Conservation (phyloP, 179 eudicot genomes). For the Spergularia azorica region DNA sequence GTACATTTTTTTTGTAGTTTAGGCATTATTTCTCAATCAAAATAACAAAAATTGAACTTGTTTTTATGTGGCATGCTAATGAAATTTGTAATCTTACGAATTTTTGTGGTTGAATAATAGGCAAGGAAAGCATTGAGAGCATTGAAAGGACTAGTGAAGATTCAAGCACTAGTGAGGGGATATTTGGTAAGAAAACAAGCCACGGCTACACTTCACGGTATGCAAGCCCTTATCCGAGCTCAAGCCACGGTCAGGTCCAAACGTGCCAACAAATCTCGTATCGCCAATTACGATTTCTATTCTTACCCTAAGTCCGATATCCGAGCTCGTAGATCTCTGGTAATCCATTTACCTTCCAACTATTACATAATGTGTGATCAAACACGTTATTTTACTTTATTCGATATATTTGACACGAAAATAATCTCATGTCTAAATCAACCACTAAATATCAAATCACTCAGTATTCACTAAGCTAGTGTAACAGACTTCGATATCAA, state of each 20-base stretch:
- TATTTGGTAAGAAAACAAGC: constrained; percentile 85
- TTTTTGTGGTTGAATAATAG: constrained; percentile 30
- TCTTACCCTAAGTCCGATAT: constrained; percentile 15
- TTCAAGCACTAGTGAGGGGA: constrained; percentile 90
- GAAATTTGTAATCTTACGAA: neutral
- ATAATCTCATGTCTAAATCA: too few relatives aligned
- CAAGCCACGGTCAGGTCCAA: constrained; percentile 72
- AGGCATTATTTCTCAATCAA: neutral
- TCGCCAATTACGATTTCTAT: constrained; percentile 23
- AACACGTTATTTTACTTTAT: too few relatives aligned
- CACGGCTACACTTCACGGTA: constrained; percentile 71
- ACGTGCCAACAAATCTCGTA: constrained; percentile 36
- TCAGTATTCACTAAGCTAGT: too few relatives aligned
- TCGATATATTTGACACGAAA: too few relatives aligned
- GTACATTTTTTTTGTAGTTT: too few relatives aligned
- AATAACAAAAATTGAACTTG: neutral
- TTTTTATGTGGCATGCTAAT: neutral
- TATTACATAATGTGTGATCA: too few relatives aligned
- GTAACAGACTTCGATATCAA: too few relatives aligned
- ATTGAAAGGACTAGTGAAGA: constrained; percentile 82
- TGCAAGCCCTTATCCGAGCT: constrained; percentile 88
- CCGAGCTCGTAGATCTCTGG: constrained; percentile 46
- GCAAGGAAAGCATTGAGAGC: constrained; percentile 89
- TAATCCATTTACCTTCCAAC: constrained; percentile 22
- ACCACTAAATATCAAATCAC: too few relatives aligned